Evolutionary conservation across 306 rosid species (phyloP).

Genomic region (Cucurbita moschata): DNA sequence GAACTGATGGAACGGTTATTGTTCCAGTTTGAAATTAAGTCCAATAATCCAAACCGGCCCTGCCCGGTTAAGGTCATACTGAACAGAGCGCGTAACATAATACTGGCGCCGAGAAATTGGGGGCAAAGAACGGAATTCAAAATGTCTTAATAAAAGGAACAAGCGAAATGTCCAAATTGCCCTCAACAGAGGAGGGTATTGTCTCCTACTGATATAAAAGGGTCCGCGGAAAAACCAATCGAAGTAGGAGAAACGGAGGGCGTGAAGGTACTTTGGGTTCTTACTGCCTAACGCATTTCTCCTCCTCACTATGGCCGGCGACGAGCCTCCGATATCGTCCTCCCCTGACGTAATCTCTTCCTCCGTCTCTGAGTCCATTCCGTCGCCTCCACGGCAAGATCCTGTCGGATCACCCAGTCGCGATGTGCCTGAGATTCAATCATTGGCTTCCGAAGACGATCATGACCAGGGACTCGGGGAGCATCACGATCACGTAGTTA

Average conservation of each 20-base stretch:
- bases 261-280: conserved; percentile 22
- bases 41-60: too few species aligned
- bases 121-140: conserved; percentile 1
- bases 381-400: conserved; percentile 26
- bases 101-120: neutral
- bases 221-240: neutral
- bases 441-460: conserved; percentile 35
- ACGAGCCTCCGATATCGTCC: conserved; percentile 25
- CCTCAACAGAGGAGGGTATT: neutral
- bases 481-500: conserved; percentile 23
- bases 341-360: conserved; percentile 11
- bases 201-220: conserved; percentile 12
- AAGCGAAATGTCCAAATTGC: neutral
- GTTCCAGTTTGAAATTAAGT: too few species aligned
- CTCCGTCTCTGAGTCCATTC: conserved; percentile 9
- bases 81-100: neutral
- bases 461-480: conserved; percentile 17
- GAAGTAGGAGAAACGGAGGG: conserved; percentile 28
- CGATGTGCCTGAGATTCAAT: conserved; percentile 25
- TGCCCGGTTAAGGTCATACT: neutral
- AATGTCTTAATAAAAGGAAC: neutral
- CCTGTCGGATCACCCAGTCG: conserved; percentile 29
- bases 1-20: too few species aligned
- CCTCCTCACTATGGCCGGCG: conserved; percentile 49
- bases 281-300: conserved; percentile 17